Conservation (phyloP, 2,329 filamentous ascomycete species). For the Davidsoniella eucalypti region DNA sequence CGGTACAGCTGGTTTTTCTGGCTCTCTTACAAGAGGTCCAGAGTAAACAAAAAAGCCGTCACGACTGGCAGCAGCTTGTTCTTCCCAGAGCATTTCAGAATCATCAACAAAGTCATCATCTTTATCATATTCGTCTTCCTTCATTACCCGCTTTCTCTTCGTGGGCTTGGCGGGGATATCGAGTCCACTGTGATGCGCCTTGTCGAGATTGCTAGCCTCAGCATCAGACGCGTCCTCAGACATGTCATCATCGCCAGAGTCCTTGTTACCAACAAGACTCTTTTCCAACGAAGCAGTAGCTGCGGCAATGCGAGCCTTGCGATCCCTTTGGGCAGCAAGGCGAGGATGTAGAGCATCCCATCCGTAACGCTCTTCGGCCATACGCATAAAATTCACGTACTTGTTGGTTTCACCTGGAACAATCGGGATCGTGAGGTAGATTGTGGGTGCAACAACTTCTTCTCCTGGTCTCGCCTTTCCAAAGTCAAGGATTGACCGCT, state of each 20-base stretch:
- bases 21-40: conserved; percentile 74
- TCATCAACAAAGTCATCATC: conserved; percentile 82
- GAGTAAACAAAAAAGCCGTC: conserved; percentile 98
- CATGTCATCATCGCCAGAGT: conserved; percentile 49
- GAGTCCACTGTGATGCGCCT: conserved; percentile 24
- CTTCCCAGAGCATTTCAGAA: conserved; percentile 87
- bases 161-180: conserved; percentile 39
- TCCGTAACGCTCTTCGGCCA: conserved; percentile 87
- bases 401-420: conserved; percentile 63
- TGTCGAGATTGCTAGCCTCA: conserved; percentile 79
- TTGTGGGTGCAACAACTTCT: conserved; percentile 50
- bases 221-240: conserved; percentile 58
- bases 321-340: conserved; percentile 72
- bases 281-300: conserved; percentile 75
- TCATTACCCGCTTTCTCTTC: conserved; percentile 66
- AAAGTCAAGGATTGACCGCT: conserved; percentile 44
- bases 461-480: conserved; percentile 42
- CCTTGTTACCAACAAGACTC: conserved; percentile 37
- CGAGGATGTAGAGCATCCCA: conserved; percentile 88
- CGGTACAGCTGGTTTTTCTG: conserved; percentile 50
- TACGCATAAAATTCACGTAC: conserved; percentile 84
- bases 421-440: conserved; percentile 69
- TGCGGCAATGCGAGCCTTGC: conserved; percentile 73
- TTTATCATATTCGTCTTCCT: conserved; percentile 70
- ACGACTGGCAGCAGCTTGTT: conserved; percentile 81